Evolutionary conservation across 805 yeast genomes (phyloP).

Genomic region (Zygoascus tannicola): DNA sequence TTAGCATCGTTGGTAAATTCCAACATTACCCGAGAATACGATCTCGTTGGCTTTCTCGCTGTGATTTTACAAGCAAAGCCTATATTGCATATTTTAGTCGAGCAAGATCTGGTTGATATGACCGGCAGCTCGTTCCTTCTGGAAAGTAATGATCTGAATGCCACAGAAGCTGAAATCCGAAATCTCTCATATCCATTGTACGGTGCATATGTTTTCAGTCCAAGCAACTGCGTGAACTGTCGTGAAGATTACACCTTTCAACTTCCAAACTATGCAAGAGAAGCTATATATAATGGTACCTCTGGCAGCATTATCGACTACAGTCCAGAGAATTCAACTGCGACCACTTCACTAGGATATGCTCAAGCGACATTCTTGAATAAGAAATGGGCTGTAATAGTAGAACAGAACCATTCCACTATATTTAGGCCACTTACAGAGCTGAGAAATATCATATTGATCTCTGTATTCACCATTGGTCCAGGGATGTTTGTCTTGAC

Average conservation of each 20-base stretch:
- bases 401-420: slow-evolving; percentile 49
- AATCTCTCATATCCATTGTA: not conserved
- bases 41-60: slow-evolving; percentile 50
- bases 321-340: slow-evolving; percentile 4
- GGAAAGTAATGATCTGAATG: not conserved
- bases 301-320: slow-evolving; percentile 39
- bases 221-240: not conserved
- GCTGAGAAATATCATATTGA: slow-evolving; percentile 60
- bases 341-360: slow-evolving; percentile 47
- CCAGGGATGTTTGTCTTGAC: slow-evolving; percentile 65
- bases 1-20: slow-evolving; percentile 9
- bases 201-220: not conserved
- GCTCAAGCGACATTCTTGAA: slow-evolving; percentile 36
- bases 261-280: slow-evolving; percentile 11
- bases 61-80: slow-evolving; percentile 44
- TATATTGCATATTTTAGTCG: slow-evolving; percentile 32
- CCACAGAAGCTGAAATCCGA: not conserved
- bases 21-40: slow-evolving; percentile 7
- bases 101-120: slow-evolving; percentile 19
- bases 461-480: slow-evolving; percentile 55
- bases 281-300: slow-evolving; percentile 6
- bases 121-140: not conserved
- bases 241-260: slow-evolving; percentile 10
- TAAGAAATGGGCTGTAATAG: slow-evolving; percentile 59
- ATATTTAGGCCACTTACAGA: slow-evolving; percentile 57